Conservation (phyloP, 2,329 filamentous ascomycete species). For the Periconia macrospinosa region DNA sequence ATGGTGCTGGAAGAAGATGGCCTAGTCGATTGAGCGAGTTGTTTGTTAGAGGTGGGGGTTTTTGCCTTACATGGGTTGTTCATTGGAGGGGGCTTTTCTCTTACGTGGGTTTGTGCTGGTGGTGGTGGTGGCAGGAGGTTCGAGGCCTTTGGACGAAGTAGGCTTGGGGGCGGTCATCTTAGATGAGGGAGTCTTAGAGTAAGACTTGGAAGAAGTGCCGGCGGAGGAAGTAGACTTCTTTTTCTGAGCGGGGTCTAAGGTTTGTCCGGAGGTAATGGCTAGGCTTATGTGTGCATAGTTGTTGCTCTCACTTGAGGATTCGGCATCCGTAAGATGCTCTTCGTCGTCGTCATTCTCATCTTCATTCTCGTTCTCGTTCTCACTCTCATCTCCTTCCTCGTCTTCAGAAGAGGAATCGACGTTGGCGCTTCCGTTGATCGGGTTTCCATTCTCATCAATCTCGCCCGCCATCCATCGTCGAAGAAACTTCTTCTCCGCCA, state of each 20-base stretch:
- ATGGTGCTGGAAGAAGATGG: background rate
- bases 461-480: constrained; percentile 16
- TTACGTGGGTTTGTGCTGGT: background rate
- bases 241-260: background rate
- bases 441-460: constrained; percentile 22
- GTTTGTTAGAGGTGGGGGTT: background rate
- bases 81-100: too few relatives aligned
- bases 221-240: background rate
- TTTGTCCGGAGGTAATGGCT: background rate
- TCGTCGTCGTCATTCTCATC: background rate
- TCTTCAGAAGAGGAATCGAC: background rate
- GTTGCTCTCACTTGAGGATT: background rate
- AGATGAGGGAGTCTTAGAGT: background rate
- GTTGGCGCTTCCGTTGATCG: background rate
- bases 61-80: background rate
- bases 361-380: background rate
- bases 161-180: too few relatives aligned
- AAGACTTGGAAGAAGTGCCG: background rate
- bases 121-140: background rate
- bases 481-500: constrained; percentile 12
- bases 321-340: background rate
- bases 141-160: too few relatives aligned
- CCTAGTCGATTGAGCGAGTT: background rate
- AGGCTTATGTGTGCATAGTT: background rate
- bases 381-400: background rate